Conservation (phyloP, 306 rosid species). For the Quillaja saponaria region DNA sequence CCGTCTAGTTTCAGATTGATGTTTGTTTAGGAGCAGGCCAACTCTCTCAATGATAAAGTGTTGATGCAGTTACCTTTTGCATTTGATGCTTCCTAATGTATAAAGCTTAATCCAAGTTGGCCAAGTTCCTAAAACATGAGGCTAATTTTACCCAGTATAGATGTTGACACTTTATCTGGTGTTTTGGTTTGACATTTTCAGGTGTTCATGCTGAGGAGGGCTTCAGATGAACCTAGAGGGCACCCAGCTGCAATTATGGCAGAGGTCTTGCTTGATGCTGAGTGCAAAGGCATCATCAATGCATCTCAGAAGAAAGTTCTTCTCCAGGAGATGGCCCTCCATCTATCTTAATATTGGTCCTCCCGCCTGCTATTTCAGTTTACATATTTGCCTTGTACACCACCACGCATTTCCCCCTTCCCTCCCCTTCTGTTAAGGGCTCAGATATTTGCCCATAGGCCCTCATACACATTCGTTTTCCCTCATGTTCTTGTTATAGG, state of each 20-base stretch:
- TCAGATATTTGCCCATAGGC: neutral
- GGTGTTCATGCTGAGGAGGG: slow-evolving; percentile 69
- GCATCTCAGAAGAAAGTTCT: slow-evolving; percentile 67
- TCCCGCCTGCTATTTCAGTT: neutral
- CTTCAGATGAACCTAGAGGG: slow-evolving; percentile 77
- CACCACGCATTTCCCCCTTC: accelerated
- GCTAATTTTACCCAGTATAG: no score
- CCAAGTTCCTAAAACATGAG: no score
- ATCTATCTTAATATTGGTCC: slow-evolving; percentile 45
- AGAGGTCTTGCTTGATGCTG: slow-evolving; percentile 71
- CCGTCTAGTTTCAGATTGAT: no score
- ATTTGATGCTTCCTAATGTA: no score
- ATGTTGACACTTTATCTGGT: neutral
- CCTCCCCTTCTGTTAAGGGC: neutral
- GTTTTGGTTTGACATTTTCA: slow-evolving; percentile 19
- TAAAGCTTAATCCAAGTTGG: no score
- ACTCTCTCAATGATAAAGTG: no score
- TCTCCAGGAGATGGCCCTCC: slow-evolving; percentile 65
- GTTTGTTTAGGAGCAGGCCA: no score
- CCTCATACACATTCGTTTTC: neutral
- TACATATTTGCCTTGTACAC: neutral
- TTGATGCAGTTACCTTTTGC: no score
- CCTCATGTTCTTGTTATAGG: slow-evolving; percentile 28
- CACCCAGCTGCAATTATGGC: slow-evolving; percentile 73
- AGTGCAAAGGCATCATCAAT: slow-evolving; percentile 64